A percentile compares a stretch with the other conserved stretches of the same genome.
phyloP scores from a whole-genome alignment of 208 protist species.

The Blastocrithidia nonstop region DNA sequence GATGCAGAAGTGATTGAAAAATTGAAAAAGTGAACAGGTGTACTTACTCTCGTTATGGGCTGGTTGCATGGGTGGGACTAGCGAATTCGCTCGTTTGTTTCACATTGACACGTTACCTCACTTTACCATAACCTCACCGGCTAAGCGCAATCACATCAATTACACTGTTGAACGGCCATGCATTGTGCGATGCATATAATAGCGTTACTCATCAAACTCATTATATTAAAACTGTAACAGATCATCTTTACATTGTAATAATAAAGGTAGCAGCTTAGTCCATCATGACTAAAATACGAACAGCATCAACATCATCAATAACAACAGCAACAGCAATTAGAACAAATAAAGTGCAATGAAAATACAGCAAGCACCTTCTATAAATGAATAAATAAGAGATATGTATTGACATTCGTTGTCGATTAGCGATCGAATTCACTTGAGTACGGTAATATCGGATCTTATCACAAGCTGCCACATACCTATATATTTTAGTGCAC shows the following conservation, averaged over 20 bases:
- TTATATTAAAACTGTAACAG: too few species aligned
- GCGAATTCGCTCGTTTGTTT: slow-evolving; percentile 38
- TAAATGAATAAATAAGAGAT: too few species aligned
- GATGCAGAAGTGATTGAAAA: slow-evolving; percentile 11
- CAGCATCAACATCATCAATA: too few species aligned
- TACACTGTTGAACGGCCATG: too few species aligned
- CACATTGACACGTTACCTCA: slow-evolving; percentile 38
- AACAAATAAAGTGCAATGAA: too few species aligned
- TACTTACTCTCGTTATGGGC: slow-evolving; percentile 56
- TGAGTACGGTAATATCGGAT: slow-evolving; percentile 8
- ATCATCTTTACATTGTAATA: too few species aligned
- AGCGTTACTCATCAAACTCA: too few species aligned
- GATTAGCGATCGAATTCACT: background rate
- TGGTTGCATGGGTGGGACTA: slow-evolving; percentile 52
- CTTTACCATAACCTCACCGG: slow-evolving; percentile 27
- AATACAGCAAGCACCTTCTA: too few species aligned
- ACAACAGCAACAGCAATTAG: too few species aligned
- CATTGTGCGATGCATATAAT: too few species aligned
- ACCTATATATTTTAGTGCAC: slow-evolving; percentile 43
- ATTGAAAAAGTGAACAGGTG: slow-evolving; percentile 57
- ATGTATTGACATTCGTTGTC: slow-evolving; percentile 18
- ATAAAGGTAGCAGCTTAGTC: too few species aligned
- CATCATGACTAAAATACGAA: too few species aligned
- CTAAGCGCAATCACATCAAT: slow-evolving; percentile 5
- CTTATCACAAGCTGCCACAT: slow-evolving; percentile 17